phyloP scores from a whole-genome alignment of 345 rosid species.

The Aethionema arabicum region DNA sequence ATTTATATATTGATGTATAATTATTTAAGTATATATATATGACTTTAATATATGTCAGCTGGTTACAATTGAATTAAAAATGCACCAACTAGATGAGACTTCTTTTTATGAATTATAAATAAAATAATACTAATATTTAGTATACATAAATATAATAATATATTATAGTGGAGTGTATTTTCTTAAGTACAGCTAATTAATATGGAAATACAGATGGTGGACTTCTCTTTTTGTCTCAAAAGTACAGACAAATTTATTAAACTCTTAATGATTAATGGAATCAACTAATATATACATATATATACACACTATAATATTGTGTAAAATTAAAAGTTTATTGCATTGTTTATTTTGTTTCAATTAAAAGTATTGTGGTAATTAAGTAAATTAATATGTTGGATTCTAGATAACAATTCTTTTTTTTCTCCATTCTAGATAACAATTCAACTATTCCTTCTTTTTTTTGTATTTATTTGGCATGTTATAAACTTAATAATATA shows the following conservation, averaged over 20 bases:
- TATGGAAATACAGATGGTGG: conserved; percentile 20
- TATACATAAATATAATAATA: background rate
- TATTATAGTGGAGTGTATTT: conserved; percentile 24
- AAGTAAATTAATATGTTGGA: no score
- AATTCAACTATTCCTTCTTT: no score
- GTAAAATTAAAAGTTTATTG: no score
- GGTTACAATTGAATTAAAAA: conserved; percentile 13
- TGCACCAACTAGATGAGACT: background rate
- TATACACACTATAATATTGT: no score
- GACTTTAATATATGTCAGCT: conserved; percentile 12
- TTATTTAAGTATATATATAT: background rate
- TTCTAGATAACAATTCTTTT: no score
- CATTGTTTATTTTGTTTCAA: no score
- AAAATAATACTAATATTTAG: conserved; percentile 20
- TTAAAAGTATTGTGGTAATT: no score
- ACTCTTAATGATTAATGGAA: conserved; percentile 23
- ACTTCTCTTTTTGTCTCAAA: conserved; percentile 20
- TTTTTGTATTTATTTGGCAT: no score
- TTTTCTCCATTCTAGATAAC: no score
- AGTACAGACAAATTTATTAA: conserved; percentile 25
- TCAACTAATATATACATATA: background rate
- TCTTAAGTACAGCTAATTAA: conserved; percentile 27
- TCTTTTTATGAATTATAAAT: background rate
- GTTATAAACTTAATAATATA: no score
- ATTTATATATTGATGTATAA: no score